Evolutionary conservation across 148 eudicot genomes (phyloP).

Genomic region (Limonium bicolor): DNA sequence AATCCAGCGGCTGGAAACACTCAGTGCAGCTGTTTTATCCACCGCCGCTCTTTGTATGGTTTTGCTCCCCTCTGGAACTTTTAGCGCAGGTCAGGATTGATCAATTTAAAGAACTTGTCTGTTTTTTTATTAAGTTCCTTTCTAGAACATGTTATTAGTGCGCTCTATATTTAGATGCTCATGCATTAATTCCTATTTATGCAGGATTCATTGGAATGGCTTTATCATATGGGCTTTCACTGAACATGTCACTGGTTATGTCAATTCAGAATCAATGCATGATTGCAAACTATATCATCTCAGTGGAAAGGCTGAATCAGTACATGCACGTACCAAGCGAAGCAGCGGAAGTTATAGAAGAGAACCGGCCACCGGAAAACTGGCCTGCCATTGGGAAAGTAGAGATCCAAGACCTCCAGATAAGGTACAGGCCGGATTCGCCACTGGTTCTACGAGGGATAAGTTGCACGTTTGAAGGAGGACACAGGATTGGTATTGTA

Average conservation of each 20-base stretch:
- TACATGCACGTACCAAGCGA: constrained; percentile 81
- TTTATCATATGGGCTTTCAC: constrained; percentile 80
- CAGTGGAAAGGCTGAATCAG: constrained; percentile 85
- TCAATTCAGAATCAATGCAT: constrained; percentile 82
- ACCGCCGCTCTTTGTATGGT: constrained; percentile 84
- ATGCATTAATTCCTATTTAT: background rate
- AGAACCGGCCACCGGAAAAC: constrained; percentile 46
- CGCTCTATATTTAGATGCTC: too few species aligned
- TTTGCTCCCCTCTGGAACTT: constrained; percentile 79
- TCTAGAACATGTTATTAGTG: too few species aligned
- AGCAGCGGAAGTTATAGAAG: constrained; percentile 66
- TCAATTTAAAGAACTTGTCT: too few species aligned
- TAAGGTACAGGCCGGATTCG: constrained; percentile 58
- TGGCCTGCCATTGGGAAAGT: constrained; percentile 82
- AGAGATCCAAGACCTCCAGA: constrained; percentile 69
- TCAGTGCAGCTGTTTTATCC: constrained; percentile 69
- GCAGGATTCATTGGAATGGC: constrained; percentile 98
- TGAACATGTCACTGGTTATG: constrained; percentile 52
- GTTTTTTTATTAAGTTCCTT: background rate
- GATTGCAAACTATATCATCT: constrained; percentile 64
- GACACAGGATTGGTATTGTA: constrained; percentile 73
- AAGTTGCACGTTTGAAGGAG: constrained; percentile 82
- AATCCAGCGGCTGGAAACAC: constrained; percentile 69
- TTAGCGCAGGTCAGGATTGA: constrained; percentile 51
- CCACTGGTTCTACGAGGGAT: constrained; percentile 78